Conservation (phyloP, 805 yeast genomes). For the Yarrowia hollandica region DNA sequence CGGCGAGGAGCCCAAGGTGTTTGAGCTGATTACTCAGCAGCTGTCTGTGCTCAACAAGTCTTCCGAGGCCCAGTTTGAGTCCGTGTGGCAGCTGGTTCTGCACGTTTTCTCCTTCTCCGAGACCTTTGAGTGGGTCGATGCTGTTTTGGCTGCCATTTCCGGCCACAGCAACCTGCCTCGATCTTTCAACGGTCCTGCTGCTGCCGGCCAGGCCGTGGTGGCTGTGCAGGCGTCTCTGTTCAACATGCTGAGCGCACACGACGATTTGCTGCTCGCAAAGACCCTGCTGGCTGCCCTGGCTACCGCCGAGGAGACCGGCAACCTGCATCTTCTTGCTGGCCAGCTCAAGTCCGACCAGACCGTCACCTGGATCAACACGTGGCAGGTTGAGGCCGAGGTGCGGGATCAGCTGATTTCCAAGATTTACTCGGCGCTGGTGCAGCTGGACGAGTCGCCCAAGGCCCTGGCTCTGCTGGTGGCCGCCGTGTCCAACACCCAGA, state of each 20-base stretch:
- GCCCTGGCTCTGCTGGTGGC: constrained; percentile 34
- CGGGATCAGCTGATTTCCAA: constrained; percentile 37
- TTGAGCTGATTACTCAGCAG: constrained; percentile 40
- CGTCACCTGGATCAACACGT: constrained; percentile 43
- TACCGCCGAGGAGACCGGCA: constrained; percentile 41
- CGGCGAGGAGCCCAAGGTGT: constrained; percentile 35
- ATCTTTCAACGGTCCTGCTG: constrained; percentile 31
- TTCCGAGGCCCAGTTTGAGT: constrained; percentile 44
- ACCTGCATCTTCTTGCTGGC: constrained; percentile 40
- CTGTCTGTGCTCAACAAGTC: constrained; percentile 38
- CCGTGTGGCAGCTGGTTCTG: constrained; percentile 44
- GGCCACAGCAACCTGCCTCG: constrained; percentile 17
- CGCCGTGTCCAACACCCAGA: constrained; percentile 29
- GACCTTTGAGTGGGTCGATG: constrained; percentile 36
- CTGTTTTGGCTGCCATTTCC: constrained; percentile 39
- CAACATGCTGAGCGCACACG: constrained; percentile 41
- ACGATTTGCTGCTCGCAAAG: constrained; percentile 37
- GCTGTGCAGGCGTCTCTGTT: constrained; percentile 45
- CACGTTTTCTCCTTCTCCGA: constrained; percentile 42
- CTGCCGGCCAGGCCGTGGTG: constrained; percentile 38
- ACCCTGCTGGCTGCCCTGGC: constrained; percentile 42
- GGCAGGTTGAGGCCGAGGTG: constrained; percentile 39
- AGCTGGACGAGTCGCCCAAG: constrained; percentile 33
- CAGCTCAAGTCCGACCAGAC: constrained; percentile 42
- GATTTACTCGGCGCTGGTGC: constrained; percentile 36